These are phyloP conservation scores for Termitomyces sp. DNA, from an alignment of 768 basidiomycete species.

Conservation along the genomic window DNA sequence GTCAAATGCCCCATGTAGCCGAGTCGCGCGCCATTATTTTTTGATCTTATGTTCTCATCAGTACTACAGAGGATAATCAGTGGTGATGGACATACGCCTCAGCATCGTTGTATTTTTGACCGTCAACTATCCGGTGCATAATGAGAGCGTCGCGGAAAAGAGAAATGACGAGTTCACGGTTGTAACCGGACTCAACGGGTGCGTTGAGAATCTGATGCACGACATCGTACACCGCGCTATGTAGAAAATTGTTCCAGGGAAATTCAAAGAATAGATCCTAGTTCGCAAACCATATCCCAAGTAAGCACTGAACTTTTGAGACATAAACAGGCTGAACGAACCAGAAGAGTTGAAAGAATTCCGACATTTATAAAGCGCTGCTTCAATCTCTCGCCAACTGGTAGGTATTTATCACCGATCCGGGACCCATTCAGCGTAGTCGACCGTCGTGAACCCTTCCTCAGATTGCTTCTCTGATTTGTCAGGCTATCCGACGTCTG, in stretches of 20 bases:
- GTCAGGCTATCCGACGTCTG: conserved; percentile 19
- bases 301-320: not conserved
- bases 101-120: conserved; percentile 72
- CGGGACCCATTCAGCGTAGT: conserved; percentile 24
- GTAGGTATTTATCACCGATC: conserved; percentile 32
- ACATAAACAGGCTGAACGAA: conserved; percentile 30
- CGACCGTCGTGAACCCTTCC: conserved; percentile 49
- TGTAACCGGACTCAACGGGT: conserved; percentile 73
- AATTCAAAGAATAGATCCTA: conserved; percentile 95
- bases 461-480: conserved; percentile 32
- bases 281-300: not conserved
- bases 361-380: conserved; percentile 67
- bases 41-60: conserved; percentile 36
- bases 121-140: conserved; percentile 83
- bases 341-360: conserved; percentile 72
- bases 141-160: conserved; percentile 84
- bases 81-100: conserved; percentile 50
- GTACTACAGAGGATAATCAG: not conserved
- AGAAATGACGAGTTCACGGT: conserved; percentile 77
- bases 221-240: conserved; percentile 93
- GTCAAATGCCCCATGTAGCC: conserved; percentile 98
- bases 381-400: conserved; percentile 80
- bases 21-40: conserved; percentile 73
- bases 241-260: conserved; percentile 97
- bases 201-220: conserved; percentile 94